A percentile compares a stretch with the other conserved stretches of the same genome.
phyloP scores from a whole-genome alignment of 1,284 basidiomycete species.

The Golubevia sp. region DNA sequence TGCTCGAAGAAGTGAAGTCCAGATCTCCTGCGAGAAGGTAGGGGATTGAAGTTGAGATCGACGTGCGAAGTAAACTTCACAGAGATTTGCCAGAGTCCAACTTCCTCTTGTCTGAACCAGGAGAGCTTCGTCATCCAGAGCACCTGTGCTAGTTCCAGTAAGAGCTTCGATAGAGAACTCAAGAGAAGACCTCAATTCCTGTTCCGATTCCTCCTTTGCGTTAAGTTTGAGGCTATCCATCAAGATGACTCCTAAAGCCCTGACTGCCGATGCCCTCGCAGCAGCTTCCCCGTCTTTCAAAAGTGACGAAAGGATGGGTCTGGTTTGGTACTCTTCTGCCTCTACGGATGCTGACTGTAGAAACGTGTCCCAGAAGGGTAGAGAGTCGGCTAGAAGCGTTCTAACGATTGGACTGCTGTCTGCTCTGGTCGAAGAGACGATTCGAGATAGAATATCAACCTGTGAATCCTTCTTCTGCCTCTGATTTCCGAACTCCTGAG shows the following conservation, averaged over 20 bases:
- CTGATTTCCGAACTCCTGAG: neutral
- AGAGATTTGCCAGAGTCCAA: neutral
- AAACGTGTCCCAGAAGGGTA: neutral
- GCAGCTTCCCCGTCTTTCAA: neutral
- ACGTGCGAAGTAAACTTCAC: neutral
- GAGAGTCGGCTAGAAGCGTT: neutral
- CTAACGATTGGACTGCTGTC: neutral
- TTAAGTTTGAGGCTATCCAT: neutral
- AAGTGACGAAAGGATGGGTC: neutral
- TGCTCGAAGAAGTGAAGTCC: neutral
- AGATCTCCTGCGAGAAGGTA: neutral
- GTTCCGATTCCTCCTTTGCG: neutral
- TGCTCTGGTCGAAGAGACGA: neutral
- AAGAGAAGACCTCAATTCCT: neutral
- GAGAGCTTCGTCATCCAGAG: neutral
- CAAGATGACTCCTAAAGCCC: neutral
- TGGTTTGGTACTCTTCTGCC: neutral
- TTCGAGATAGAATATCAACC: neutral
- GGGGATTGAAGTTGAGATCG: neutral
- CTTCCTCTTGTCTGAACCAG: neutral
- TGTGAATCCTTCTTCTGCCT: too few species aligned
- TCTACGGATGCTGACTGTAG: neutral
- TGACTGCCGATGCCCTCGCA: neutral
- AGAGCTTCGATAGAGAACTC: neutral
- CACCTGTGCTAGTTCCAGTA: neutral